phyloP scores from a whole-genome alignment of 805 yeast species.

The Barnettozyma pratensis region DNA sequence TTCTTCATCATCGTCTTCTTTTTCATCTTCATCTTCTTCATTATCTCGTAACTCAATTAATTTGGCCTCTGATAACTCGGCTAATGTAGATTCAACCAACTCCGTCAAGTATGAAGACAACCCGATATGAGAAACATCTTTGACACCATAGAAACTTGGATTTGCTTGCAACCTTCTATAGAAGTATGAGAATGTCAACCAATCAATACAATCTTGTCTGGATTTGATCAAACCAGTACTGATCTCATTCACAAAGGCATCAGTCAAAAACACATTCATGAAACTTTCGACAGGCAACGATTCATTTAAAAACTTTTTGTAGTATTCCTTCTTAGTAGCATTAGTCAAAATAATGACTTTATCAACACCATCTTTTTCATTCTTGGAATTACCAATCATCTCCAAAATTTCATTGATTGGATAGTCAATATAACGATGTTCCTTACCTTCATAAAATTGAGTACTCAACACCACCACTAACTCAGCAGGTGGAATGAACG shows the following conservation, averaged over 20 bases:
- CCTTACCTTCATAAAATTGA: constrained; percentile 63
- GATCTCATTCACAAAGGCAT: constrained; percentile 70
- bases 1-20: constrained; percentile 25
- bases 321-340: constrained; percentile 51
- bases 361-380: constrained; percentile 28
- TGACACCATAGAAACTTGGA: constrained; percentile 86
- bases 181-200: constrained; percentile 81
- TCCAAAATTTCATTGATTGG: constrained; percentile 58
- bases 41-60: constrained; percentile 51
- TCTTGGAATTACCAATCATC: constrained; percentile 49
- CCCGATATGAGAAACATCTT: constrained; percentile 57
- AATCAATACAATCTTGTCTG: constrained; percentile 85
- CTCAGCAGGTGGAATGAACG: constrained; percentile 44
- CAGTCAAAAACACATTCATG: constrained; percentile 53
- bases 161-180: constrained; percentile 76
- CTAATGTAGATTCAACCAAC: constrained; percentile 63
- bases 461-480: constrained; percentile 68
- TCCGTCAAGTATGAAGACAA: constrained; percentile 82
- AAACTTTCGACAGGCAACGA: constrained; percentile 84
- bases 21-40: constrained; percentile 33
- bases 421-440: constrained; percentile 66
- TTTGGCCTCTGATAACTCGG: constrained; percentile 55
- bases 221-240: constrained; percentile 54
- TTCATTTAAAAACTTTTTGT: constrained; percentile 63
- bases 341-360: constrained; percentile 54